Base-by-base conservation (phyloP, 1,284 basidiomycete species). In the Apiotrichum akiyoshidainum region DNA sequence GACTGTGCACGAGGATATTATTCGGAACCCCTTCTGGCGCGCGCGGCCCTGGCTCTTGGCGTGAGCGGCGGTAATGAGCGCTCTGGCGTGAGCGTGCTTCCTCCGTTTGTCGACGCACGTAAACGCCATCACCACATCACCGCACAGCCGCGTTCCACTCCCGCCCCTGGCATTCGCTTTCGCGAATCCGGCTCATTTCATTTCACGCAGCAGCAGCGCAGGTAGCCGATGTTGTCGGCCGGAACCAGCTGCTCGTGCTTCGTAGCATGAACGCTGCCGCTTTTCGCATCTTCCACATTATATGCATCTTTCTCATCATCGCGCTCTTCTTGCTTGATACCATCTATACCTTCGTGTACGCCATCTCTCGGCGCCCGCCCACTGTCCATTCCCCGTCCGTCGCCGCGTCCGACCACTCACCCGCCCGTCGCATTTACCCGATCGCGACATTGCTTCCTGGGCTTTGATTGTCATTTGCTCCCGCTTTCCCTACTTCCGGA, bases 21-120 rank as follows among this genome's bases (percentile, higher is more conserved):
- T 94, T 65, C 81, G 83, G 54, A 86, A 91, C 56, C 82, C 81
- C 1, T 94, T 93, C 77, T 96, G 92, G 92, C 69, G 80, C 12
- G 68, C 70, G 13, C 66, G 80, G 33, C 73, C 78, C 9, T 80
- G 80, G 71, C 61, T 80, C n/a, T 57, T 78, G 44, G 55, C 59
- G 14, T 73, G 53, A 62, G 35, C 31, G 6, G 37, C 37, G 11
- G 26, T 7, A 31, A 7, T 31, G 26, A 31, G 26, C 26, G 26
- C 26, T 31, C 26, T 31, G 7, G n/a, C n/a, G n/a, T n/a, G n/a
- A n/a, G n/a, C n/a, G n/a, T n/a, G n/a, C n/a, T n/a, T n/a, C n/a
- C n/a, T n/a, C n/a, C n/a, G n/a, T n/a, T n/a, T n/a, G n/a, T n/a
- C n/a, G n/a, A 31, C 26, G 26, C 26, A 31, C 26, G 26, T 31